These are phyloP conservation scores for Wickerhamiella pararugosa DNA, from an alignment of 1,139 yeast species.

Conservation along the genomic window DNA sequence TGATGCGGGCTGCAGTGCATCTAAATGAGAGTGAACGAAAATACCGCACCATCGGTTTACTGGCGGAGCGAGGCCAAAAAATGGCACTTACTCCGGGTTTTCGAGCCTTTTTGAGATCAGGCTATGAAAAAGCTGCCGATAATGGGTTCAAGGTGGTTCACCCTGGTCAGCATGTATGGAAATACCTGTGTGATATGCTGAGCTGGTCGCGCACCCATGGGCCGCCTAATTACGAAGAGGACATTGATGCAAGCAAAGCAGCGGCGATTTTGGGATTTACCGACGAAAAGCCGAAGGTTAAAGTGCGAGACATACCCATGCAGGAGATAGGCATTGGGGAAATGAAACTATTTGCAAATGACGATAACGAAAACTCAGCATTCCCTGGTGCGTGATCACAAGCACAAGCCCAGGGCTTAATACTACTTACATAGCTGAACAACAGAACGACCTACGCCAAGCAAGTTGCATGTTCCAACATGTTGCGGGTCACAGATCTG, in stretches of 20 bases:
- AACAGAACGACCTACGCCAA: too few species aligned
- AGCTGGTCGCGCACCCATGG: conserved; percentile 1
- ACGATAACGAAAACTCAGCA: too few species aligned
- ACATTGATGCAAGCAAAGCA: background rate
- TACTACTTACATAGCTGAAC: too few species aligned
- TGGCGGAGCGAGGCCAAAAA: background rate
- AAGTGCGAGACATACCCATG: background rate
- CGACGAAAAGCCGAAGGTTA: background rate
- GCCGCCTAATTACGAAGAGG: background rate
- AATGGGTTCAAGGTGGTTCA: background rate
- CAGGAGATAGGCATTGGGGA: background rate
- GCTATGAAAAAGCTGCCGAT: background rate
- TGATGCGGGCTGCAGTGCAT: background rate
- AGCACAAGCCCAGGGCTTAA: too few species aligned
- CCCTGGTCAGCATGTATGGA: conserved; percentile 3
- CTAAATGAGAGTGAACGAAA: background rate
- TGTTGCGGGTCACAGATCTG: too few species aligned
- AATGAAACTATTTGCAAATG: too few species aligned
- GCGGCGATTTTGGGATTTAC: conserved; percentile 1
- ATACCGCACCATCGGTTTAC: background rate
- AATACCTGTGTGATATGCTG: background rate
- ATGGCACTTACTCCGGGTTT: background rate
- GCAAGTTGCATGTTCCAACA: too few species aligned
- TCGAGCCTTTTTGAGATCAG: background rate
- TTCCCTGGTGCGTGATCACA: too few species aligned